Conservation (phyloP, 2,329 filamentous ascomycete species). For the Penicillium corylophilum region DNA sequence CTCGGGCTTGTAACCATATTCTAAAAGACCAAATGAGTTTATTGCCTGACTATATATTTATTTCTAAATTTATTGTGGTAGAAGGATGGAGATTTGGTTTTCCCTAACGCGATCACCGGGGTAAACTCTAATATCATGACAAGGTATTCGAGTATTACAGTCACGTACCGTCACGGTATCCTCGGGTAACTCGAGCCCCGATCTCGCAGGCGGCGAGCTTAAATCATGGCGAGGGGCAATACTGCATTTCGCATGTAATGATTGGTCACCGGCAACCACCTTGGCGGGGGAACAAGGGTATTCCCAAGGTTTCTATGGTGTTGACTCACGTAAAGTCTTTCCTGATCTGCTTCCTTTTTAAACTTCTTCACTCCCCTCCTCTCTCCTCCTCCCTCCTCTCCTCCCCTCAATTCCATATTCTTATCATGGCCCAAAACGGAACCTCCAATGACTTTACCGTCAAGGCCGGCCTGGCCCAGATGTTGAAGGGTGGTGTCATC, state of each 20-base stretch:
- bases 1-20: slow-evolving; percentile 39
- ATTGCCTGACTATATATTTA: no score
- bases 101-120: no score
- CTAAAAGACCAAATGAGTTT: slow-evolving; percentile 28
- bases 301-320: slow-evolving; percentile 6
- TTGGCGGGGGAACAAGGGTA: slow-evolving; percentile 23
- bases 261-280: slow-evolving; percentile 17
- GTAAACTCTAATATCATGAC: no score
- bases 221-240: slow-evolving; percentile 12
- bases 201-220: slow-evolving; percentile 10
- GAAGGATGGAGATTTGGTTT: no score
- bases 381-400: background rate
- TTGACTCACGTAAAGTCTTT: slow-evolving; percentile 22
- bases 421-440: slow-evolving; percentile 39
- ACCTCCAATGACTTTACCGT: slow-evolving; percentile 68
- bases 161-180: slow-evolving; percentile 5
- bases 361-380: slow-evolving; percentile 8
- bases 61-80: no score
- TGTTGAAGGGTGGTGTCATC: slow-evolving; percentile 98
- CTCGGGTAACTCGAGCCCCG: slow-evolving; percentile 12
- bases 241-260: background rate
- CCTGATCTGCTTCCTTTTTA: slow-evolving; percentile 1
- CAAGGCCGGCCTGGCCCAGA: slow-evolving; percentile 93
- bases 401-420: slow-evolving; percentile 3
- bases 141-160: background rate